Evolutionary conservation across 352 stramenopile genomes (phyloP), one percentile per base, ranked within the genome.

Genomic region (Phytophthora colocasiae): DNA sequence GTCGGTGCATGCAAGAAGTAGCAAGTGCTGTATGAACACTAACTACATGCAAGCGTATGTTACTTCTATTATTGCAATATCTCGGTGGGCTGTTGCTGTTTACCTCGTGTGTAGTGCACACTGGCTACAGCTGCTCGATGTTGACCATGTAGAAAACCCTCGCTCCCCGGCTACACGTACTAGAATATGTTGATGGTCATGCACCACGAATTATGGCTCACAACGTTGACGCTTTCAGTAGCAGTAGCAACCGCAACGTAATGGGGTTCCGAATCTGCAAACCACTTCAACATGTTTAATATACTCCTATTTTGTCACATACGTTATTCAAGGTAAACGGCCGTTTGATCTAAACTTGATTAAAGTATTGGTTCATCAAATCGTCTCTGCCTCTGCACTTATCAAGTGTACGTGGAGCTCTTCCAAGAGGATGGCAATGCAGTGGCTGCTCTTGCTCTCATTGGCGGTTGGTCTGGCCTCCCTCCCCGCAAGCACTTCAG

Each of bases 391-490:
- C 51, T 52, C 38, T 43, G 38, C 40, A 48, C 32, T 36, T 36
- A 19, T 48, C 36, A 34, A 39, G 32, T 10, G 41, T 44, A 63
- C 52, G 41, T 58, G 44, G 34, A 55, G 29, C 53, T 43, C 43
- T 64, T 38, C 36, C n/a, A 11, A 22, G 36, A 31, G 32, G 31
- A 38, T 77, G 69, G 24, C 22, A 2, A 34, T 52, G 17, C 43
- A 38, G 47, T 63, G 63, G 63, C 58, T 74, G 44, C 64, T 73
- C 39, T 59, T 49, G 44, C 69, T 73, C 39, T 62, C 54, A 27
- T 26, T 63, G 36, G 50, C 53, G 10, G 19, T 54, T 1, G 57
- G 39, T 43, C 36, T 75, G 9, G 62, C 19, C 44, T 63, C 46
- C 9, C 45, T 72, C 11, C 40, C 15, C 11, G 14, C 14, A 4